Base-by-base conservation (phyloP, 805 yeast genomes). In the Danielozyma ontarioensis region DNA sequence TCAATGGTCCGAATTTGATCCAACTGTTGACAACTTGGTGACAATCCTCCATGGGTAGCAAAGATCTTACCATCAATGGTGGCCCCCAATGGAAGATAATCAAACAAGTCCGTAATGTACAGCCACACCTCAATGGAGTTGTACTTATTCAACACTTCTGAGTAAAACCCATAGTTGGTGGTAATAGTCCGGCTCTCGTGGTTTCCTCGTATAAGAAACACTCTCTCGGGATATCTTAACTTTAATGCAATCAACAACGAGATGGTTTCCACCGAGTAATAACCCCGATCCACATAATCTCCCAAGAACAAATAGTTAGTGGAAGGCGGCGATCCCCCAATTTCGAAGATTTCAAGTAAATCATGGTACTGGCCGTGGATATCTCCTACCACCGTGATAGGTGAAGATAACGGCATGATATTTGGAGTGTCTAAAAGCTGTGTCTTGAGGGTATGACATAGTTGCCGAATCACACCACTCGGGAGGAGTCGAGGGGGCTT, bases 321-420 rank as follows among this genome's bases (percentile, higher is more conserved):
- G 50, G 83, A 83, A 0, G 98, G 97, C 3, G 95, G 83, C 32
- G 76, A 74, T 0, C 97, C 98, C 1, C 97, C 97, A 25, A 90
- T 93, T 39, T 81, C 78, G 61, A 93, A 93, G 22, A 93, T 87
- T 56, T 93, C 98, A 19, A 93, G 59, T 34, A 93, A 64, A 55
- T 93, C 98, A 55, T 89, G 94, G 52, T 85, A 93, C 59, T 93
- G 98, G 6, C 97, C 98, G 50, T 93, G 98, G 29, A 93, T 90
- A 53, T 93, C 98, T 2, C 98, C 98, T 4, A 93, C 97, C 5
- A 93, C 86, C 0, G 97, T 87, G 8, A 93, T 86, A 1, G 98
- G 98, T 2, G 94, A 76, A 23, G 68, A 66, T 5, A 93, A 68
- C 28, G 86, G 83, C 31, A 90, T 86, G 24, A 93, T 94, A 52